Evolutionary conservation across 164 flowering plant species (phyloP).

Genomic region (Akebia trifoliata): DNA sequence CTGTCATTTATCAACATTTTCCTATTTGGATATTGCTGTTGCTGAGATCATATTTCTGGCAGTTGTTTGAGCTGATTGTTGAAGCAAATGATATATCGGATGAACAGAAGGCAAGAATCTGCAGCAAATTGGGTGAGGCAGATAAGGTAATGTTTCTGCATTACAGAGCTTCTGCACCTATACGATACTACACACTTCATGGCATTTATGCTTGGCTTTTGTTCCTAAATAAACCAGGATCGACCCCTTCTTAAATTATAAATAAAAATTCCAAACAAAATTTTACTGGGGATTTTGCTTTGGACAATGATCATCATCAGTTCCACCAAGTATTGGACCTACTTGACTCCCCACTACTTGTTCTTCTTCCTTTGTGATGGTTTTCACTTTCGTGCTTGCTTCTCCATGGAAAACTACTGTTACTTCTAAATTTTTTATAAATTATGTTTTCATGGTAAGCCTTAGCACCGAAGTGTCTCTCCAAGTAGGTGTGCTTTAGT

Average conservation of each 20-base stretch:
- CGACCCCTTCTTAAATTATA: too few species aligned
- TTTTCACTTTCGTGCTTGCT: neutral
- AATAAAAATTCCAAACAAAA: too few species aligned
- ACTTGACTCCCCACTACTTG: neutral
- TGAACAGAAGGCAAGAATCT: constrained; percentile 89
- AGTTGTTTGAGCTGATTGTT: constrained; percentile 77
- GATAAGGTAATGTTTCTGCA: constrained; percentile 60
- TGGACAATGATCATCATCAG: neutral
- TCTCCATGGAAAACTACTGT: neutral
- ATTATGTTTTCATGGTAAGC: too few species aligned
- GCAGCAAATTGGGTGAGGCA: constrained; percentile 72
- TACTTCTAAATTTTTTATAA: too few species aligned
- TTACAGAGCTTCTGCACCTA: neutral
- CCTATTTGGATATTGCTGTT: neutral
- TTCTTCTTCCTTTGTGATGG: neutral
- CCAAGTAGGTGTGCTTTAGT: neutral
- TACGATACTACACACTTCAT: neutral
- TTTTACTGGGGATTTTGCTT: neutral
- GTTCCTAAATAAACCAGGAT: too few species aligned
- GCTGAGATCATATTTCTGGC: constrained; percentile 25
- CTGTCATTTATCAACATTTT: neutral
- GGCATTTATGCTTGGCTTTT: too few species aligned
- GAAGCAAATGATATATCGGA: constrained; percentile 74
- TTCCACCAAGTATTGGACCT: neutral
- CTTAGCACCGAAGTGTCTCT: too few species aligned